Evolutionary conservation across 2,329 filamentous ascomycete genomes (phyloP).

Genomic region (Colletotrichum siamense): DNA sequence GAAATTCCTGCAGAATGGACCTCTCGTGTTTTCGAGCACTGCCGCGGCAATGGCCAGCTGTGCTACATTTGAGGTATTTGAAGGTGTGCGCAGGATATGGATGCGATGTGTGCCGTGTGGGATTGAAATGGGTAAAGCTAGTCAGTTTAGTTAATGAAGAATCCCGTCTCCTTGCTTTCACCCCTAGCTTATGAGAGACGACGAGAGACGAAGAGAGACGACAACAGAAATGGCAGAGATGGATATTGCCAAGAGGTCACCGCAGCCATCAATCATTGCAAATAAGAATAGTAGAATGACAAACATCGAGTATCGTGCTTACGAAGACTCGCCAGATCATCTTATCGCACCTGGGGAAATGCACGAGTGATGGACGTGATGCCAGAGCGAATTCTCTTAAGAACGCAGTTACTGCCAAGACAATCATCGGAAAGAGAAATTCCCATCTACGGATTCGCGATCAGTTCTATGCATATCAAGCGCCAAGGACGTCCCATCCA

Average conservation of each 20-base stretch:
- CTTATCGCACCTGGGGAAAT: background rate
- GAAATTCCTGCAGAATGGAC: slow-evolving; percentile 10
- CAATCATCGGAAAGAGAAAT: background rate
- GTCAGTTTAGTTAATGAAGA: background rate
- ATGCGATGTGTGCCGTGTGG: background rate
- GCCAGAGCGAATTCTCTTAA: background rate
- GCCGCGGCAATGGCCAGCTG: background rate
- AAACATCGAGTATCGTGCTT: background rate
- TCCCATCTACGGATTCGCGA: background rate
- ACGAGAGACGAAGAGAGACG: background rate
- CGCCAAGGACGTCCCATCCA: background rate
- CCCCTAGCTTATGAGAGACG: background rate
- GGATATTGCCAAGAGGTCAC: background rate
- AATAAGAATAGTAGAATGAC: no score
- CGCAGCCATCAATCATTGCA: background rate
- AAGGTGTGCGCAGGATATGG: slow-evolving; percentile 19
- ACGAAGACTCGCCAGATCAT: background rate
- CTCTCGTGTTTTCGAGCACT: slow-evolving; percentile 6
- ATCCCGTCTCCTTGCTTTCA: background rate
- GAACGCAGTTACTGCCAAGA: background rate
- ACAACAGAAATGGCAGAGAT: background rate
- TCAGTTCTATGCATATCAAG: background rate
- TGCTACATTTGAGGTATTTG: slow-evolving; percentile 23
- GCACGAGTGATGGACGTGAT: background rate
- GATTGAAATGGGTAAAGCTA: background rate